A percentile compares a stretch with the other conserved stretches of the same genome.
Conservation (phyloP, 2,329 filamentous ascomycete species). For the Monosporascus ibericus region DNA sequence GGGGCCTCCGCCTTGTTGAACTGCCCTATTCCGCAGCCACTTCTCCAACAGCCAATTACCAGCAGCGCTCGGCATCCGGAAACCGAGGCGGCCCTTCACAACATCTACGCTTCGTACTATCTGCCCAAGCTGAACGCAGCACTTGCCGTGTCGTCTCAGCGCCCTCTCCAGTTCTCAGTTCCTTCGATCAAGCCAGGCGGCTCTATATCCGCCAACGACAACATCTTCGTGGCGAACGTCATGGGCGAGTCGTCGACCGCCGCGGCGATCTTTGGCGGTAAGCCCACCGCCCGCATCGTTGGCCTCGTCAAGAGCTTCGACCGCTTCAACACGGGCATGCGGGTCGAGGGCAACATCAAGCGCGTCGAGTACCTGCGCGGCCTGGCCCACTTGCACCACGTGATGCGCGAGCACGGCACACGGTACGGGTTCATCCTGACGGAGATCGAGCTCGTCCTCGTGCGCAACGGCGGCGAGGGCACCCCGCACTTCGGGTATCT, state of each 20-base stretch:
- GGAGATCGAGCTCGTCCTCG: conserved; percentile 88
- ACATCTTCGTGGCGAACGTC: conserved; percentile 61
- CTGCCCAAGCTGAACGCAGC: conserved; percentile 83
- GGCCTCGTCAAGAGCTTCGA: conserved; percentile 87
- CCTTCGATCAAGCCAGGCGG: conserved; percentile 27
- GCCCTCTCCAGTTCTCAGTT: conserved; percentile 50
- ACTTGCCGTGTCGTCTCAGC: conserved; percentile 66
- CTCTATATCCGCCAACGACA: conserved; percentile 37
- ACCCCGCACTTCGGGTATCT: conserved; percentile 85
- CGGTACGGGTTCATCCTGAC: conserved; percentile 96
- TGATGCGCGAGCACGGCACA: conserved; percentile 89
- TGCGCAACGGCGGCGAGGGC: conserved; percentile 67
- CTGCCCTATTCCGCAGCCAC: conserved; percentile 55
- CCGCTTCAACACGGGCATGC: conserved; percentile 93
- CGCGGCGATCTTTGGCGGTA: conserved; percentile 42
- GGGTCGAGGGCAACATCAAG: conserved; percentile 75
- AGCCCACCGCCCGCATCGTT: conserved; percentile 39
- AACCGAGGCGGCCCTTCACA: conserved; percentile 69
- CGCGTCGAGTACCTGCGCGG: conserved; percentile 85
- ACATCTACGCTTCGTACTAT: conserved; percentile 72
- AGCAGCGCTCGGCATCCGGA: conserved; percentile 64
- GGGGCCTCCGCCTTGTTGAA: conserved; percentile 67
- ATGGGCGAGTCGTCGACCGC: conserved; percentile 51
- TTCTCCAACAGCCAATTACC: conserved; percentile 53
- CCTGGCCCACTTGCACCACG: conserved; percentile 77